Conservation (phyloP, 179 eudicot species). For the Sideroxylon spinosum region DNA sequence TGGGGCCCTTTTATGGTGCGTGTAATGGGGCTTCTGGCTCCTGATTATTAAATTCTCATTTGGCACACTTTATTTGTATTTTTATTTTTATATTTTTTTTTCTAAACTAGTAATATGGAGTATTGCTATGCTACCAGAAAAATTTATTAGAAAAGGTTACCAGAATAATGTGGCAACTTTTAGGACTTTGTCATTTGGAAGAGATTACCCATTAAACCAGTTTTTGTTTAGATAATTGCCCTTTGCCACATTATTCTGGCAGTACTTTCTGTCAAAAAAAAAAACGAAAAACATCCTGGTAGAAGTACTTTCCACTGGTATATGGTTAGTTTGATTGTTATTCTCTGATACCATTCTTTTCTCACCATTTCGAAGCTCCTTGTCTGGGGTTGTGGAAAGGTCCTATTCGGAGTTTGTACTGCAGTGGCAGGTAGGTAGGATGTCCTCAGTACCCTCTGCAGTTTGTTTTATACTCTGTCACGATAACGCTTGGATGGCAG, state of each 20-base stretch:
- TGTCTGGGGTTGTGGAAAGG: conserved; percentile 8
- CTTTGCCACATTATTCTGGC: not conserved
- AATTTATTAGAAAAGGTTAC: too few relatives aligned
- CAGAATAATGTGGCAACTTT: too few relatives aligned
- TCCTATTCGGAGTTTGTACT: not conserved
- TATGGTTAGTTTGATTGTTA: not conserved
- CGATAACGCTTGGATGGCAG: not conserved
- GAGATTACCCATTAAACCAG: too few relatives aligned
- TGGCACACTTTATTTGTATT: not conserved
- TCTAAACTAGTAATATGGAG: too few relatives aligned
- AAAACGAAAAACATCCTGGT: too few relatives aligned
- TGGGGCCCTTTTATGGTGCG: not conserved
- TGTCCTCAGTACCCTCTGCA: not conserved
- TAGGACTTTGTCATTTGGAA: too few relatives aligned
- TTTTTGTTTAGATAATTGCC: too few relatives aligned
- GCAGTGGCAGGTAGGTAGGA: conserved; percentile 18
- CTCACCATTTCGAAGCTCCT: conserved; percentile 3
- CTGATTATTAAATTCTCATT: not conserved
- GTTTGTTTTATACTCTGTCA: not conserved
- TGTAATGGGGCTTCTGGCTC: not conserved
- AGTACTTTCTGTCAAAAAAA: not conserved
- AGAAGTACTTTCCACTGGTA: not conserved
- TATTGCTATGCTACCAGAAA: too few relatives aligned
- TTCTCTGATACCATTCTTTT: conserved; percentile 5
- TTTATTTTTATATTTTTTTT: too few relatives aligned